Base-by-base conservation (phyloP, 164 flowering plant species). In the Tinospora cordifolia region DNA sequence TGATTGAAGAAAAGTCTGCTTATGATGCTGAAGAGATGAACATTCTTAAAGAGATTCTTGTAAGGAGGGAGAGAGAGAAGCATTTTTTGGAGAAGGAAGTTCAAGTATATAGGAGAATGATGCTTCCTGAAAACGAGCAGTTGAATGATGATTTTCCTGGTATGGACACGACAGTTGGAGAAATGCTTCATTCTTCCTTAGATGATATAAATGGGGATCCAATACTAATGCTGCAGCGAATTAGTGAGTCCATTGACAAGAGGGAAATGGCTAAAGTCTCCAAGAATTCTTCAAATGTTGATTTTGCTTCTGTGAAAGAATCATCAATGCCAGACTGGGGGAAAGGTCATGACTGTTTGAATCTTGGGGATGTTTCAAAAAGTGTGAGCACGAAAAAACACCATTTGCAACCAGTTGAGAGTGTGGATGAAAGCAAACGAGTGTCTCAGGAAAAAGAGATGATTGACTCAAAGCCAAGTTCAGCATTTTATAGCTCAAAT, bases 1-100 rank as follows among this genome's bases (percentile, higher is more conserved):
- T 87, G 77, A 78, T 88, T 66, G 98, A 91, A 78, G 97, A 88
- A 73, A 93, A 91, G 67, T 84, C 83, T 72, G 85, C 87, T 65
- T 93, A 84, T 79, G 98, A 93, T 81, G 88, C 82, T 63, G 97
- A 91, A 75, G 98, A 93, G 78, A 93, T 91, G 97, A 74, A 80
- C 78, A 84, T 93, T 77, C 90, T 93, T 15, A 87, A 85, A 80
- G 97, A 93, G 74, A 93, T 93, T 54, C 71, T 93, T 39, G 0
- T 91, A 27, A 84, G 90, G 74, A 84, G 96, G 69, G 98, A 93
- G 78, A 81, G 76, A 78, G 98, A 93, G 78, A 91, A 82, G 36
- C 88, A 83, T 74, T 83, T 87, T 77, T 72, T 93, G 78, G 94
- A 87, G 82, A 89, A 87, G 75, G 97, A 91, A 83, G 87, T 90